Conservation (phyloP, 805 yeast genomes). For the Teunomyces gatunensis region DNA sequence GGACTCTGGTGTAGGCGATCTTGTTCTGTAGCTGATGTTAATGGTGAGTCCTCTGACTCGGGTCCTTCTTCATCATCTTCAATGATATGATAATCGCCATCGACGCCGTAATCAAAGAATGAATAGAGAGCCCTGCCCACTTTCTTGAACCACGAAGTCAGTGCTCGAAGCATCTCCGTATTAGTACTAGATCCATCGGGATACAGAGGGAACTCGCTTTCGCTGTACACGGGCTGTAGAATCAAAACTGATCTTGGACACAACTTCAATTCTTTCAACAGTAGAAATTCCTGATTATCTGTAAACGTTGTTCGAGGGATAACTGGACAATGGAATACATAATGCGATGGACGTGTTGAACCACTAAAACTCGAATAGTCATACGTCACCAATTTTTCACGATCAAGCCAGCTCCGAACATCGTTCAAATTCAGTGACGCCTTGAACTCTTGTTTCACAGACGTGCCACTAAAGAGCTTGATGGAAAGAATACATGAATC, state of each 20-base stretch:
- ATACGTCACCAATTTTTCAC: constrained; percentile 37
- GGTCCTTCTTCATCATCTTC: constrained; percentile 5
- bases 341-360: constrained; percentile 52
- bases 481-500: constrained; percentile 48
- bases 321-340: constrained; percentile 36
- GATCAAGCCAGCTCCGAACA: constrained; percentile 63
- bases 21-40: constrained; percentile 3
- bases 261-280: constrained; percentile 54
- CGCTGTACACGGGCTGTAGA: constrained; percentile 56
- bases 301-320: constrained; percentile 48
- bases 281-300: constrained; percentile 51
- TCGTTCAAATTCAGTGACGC: constrained; percentile 45
- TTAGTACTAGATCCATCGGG: constrained; percentile 18
- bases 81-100: constrained; percentile 14
- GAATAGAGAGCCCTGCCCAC: constrained; percentile 34
- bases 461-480: constrained; percentile 64
- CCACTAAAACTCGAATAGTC: constrained; percentile 47
- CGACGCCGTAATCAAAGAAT: constrained; percentile 43
- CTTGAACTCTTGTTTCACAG: constrained; percentile 51
- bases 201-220: constrained; percentile 13
- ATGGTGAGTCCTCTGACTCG: neutral
- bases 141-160: constrained; percentile 8
- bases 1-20: constrained; percentile 1
- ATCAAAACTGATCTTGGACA: constrained; percentile 74
- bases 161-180: constrained; percentile 4